Evolutionary conservation across 805 yeast species (phyloP), one percentile per base, ranked within the genome.

Genomic region (Wickerhamomyces silvicola): DNA sequence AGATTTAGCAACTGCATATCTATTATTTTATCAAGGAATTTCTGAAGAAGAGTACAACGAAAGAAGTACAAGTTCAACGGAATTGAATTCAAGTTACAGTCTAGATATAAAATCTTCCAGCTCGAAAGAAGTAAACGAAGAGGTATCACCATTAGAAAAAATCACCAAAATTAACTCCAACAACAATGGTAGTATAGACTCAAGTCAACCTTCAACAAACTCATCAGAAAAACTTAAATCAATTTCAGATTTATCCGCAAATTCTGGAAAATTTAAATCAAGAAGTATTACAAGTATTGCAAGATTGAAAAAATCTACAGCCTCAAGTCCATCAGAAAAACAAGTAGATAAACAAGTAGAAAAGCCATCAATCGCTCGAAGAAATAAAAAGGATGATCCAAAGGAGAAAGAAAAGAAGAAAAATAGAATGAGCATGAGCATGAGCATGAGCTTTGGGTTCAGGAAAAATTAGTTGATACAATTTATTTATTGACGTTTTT

Each of bases 1-100:
- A 3, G 92, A 94, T 7, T 68, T 85, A 48, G 87, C 96, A 0
- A 81, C 95, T 18, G 97, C 97, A 1, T 92, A 92, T 56, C 78
- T 92, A 18, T 60, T 92, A 32, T 84, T 88, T 48, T 90, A 90
- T 56, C 78, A 74, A 44, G 79, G 75, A 40, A 63, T 68, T n/a
- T 57, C 62, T 10, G 69, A 70, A 18, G 58, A 55, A 9, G 42
- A 39, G n/a, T 65, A 19, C 10, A 4, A 22, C 22, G 4, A 18
- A 28, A 17, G 7, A 13, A 10, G 18, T 28, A n/a, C n/a, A 12
- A 9, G 15, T 31, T 31, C 7, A 11, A 20, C 20, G n/a, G 43
- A 34, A 9, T 28, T 36, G 38, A 36, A 35, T 24, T 16, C 36
- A 7, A 37, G 29, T 10, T 37, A 35, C 36, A 42, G 32, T 20